Conservation (phyloP, 441 rosid genomes). For the Arabidopsis lyrata region DNA sequence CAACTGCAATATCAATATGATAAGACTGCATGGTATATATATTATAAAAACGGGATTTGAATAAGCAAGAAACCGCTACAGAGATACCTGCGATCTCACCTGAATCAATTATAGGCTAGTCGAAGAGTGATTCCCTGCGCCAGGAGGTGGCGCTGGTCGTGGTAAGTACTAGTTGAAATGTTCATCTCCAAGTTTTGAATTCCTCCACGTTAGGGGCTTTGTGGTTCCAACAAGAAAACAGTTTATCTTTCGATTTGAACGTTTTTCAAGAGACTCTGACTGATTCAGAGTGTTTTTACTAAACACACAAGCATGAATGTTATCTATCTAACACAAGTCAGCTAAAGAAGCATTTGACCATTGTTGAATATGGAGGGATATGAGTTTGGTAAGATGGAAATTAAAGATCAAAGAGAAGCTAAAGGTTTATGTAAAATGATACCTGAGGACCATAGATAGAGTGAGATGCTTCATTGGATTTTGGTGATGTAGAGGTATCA, state of each 20-base stretch:
- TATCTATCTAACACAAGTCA: constrained; percentile 8
- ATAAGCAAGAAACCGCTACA: not conserved
- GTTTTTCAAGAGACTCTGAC: not conserved
- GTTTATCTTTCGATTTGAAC: not conserved
- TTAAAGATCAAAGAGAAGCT: not conserved
- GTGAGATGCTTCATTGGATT: too few relatives aligned
- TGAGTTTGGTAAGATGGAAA: not conserved
- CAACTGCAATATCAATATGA: too few relatives aligned
- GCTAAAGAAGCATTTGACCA: not conserved
- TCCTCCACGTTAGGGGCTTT: constrained; percentile 88
- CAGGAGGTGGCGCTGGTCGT: constrained; percentile 82
- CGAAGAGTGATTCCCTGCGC: constrained; percentile 64
- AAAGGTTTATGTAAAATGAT: constrained; percentile 29
- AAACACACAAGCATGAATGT: constrained; percentile 2
- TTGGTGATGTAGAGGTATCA: too few relatives aligned
- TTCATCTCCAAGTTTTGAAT: constrained; percentile 56
- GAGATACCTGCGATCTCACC: not conserved
- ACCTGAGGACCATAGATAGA: too few relatives aligned
- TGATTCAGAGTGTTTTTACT: not conserved
- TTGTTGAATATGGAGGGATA: not conserved
- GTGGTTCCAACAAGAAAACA: constrained; percentile 37
- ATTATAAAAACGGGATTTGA: not conserved
- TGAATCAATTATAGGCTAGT: constrained; percentile 47
- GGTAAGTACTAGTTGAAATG: constrained; percentile 60
- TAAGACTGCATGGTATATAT: not conserved